Conservation (phyloP, 164 flowering plant species). For the Macadamia tetraphylla region DNA sequence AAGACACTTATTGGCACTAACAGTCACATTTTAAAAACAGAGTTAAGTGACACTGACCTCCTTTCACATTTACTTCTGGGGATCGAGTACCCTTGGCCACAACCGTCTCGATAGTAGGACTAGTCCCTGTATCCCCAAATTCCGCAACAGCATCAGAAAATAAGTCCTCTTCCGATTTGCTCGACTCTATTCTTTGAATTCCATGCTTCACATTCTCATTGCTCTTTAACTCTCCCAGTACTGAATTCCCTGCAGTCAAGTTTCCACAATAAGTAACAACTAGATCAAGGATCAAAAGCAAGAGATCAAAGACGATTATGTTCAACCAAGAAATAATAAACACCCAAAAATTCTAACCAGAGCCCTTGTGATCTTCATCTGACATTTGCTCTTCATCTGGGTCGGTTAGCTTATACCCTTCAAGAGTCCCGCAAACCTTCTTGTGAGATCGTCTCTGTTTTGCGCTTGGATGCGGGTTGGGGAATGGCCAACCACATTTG, state of each 20-base stretch:
- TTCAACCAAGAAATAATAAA: not conserved
- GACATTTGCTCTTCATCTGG: slow-evolving; percentile 14
- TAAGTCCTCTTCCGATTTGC: slow-evolving; percentile 52
- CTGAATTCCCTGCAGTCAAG: slow-evolving; percentile 27
- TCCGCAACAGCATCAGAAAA: slow-evolving; percentile 66
- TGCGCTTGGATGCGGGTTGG: slow-evolving; percentile 82
- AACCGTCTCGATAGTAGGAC: slow-evolving; percentile 6
- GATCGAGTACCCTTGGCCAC: slow-evolving; percentile 1
- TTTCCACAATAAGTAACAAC: slow-evolving; percentile 8
- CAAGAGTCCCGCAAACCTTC: slow-evolving; percentile 64
- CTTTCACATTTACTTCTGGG: slow-evolving; percentile 3
- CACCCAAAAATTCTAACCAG: slow-evolving; percentile 31
- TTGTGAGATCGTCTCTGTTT: slow-evolving; percentile 74
- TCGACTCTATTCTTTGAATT: slow-evolving; percentile 20
- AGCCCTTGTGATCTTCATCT: slow-evolving; percentile 46
- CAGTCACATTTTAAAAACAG: not conserved
- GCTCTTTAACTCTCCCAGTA: slow-evolving; percentile 17
- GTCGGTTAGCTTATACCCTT: slow-evolving; percentile 38
- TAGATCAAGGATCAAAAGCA: not conserved
- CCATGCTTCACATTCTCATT: slow-evolving; percentile 22
- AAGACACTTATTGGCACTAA: slow-evolving; percentile 20
- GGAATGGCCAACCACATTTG: slow-evolving; percentile 80
- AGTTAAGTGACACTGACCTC: too few species aligned
- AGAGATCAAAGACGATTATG: too few species aligned
- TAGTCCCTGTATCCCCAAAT: slow-evolving; percentile 35